Evolutionary conservation across 495 filamentous ascomycete species (phyloP).

Genomic region (Penicillium robsamsonii): DNA sequence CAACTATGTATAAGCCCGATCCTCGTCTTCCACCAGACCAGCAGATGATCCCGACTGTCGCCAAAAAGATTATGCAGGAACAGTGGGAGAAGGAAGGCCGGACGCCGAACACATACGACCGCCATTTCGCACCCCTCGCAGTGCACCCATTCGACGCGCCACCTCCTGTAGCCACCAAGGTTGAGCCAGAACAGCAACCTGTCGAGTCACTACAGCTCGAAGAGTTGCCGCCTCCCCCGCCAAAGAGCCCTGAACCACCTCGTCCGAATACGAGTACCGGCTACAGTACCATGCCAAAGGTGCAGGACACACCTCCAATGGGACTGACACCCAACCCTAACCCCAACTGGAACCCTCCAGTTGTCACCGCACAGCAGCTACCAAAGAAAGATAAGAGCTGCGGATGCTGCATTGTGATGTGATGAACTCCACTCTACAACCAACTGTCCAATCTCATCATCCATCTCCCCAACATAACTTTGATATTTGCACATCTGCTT

Average conservation of each 20-base stretch:
- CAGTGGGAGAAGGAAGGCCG: slow-evolving; percentile 92
- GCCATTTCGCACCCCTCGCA: slow-evolving; percentile 75
- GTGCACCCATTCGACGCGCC: slow-evolving; percentile 46
- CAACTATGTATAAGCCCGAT: slow-evolving; percentile 92
- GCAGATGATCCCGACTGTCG: slow-evolving; percentile 91
- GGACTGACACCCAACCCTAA: slow-evolving; percentile 32
- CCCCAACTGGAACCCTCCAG: slow-evolving; percentile 40
- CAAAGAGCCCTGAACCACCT: slow-evolving; percentile 36
- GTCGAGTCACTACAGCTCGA: slow-evolving; percentile 17
- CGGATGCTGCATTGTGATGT: slow-evolving; percentile 56
- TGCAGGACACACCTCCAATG: slow-evolving; percentile 41
- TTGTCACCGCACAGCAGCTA: slow-evolving; percentile 37
- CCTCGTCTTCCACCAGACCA: slow-evolving; percentile 91
- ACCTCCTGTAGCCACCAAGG: slow-evolving; percentile 24
- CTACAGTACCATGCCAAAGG: slow-evolving; percentile 57
- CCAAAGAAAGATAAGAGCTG: slow-evolving; percentile 47
- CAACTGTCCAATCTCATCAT: slow-evolving; percentile 5
- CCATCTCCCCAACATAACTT: slow-evolving; percentile 10
- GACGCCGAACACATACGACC: slow-evolving; percentile 76
- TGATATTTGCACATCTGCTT: slow-evolving; percentile 16
- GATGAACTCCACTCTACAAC: slow-evolving; percentile 15
- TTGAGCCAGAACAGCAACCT: slow-evolving; percentile 21
- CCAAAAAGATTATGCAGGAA: slow-evolving; percentile 86
- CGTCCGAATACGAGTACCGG: slow-evolving; percentile 41
- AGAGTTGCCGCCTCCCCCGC: slow-evolving; percentile 29